Evolutionary conservation across 768 basidiomycete species (phyloP), one percentile per base, ranked within the genome.

Genomic region (Saitozyma podzolica): DNA sequence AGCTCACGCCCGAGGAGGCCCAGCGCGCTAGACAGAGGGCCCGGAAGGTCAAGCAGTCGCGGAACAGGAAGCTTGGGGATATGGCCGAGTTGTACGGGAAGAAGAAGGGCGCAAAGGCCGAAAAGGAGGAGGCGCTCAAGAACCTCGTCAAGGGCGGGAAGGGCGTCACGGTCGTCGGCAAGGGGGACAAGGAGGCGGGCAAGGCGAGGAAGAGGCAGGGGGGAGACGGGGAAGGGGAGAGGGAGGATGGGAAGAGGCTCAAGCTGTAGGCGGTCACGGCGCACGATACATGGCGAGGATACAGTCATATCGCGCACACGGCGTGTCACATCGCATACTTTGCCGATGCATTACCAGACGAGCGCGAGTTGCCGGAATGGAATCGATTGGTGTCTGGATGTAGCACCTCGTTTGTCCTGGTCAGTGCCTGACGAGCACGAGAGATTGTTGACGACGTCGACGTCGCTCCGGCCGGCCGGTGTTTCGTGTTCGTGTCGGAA

Each of bases 1-100:
- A 98, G 78, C 82, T 97, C 54, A 91, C 91, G 3, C 90, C 94
- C 0, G 78, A 82, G 17, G 88, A 97, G 81, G 96, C 96, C 81
- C 86, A 86, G 54, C 80, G 87, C 0, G 77, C 86, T 41, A 86
- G 82, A 48, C 70, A 69, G 45, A 82, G 82, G 72, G 69, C 67
- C 8, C 72, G 80, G 39, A 81, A 81, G 68, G 67, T 63, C 50
- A 78, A 87, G 58, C 84, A 84, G 66, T 88, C 87, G 72, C 84
- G 87, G 70, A 85, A 87, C 58, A 91, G 91, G 80, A 78, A 82
- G 2, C 86, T 84, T 76, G 88, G 86, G 80, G 89, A 84, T 68
- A 84, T 86, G 11, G 81, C 93, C 19, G 85, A 88, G 59, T 86
- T 85, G 75, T 78, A 75, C 61, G 76, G 75, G 29, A 67, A 67